Evolutionary conservation across 78 protist genomes (phyloP).

Genomic region (Speleostelium caveatum): DNA sequence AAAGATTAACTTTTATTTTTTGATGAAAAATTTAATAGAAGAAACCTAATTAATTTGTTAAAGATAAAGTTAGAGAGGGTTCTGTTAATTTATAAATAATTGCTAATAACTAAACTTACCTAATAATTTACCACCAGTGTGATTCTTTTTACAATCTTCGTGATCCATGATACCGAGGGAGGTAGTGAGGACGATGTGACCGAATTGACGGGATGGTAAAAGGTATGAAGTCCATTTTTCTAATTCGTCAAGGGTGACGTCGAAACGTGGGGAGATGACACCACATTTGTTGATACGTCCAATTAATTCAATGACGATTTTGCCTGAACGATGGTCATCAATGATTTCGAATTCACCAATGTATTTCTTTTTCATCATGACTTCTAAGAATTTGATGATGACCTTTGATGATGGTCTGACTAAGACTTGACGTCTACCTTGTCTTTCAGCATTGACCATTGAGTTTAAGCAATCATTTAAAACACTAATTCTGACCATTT

Average conservation of each 20-base stretch:
- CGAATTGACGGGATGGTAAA: conserved; percentile 99
- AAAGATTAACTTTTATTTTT: not conserved
- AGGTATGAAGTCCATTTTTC: conserved; percentile 93
- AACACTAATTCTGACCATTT: conserved; percentile 95
- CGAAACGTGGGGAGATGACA: conserved; percentile 99
- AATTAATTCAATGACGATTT: conserved; percentile 98
- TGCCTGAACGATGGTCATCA: conserved; percentile 99
- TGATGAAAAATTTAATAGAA: conserved; percentile 23
- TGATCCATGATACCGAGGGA: conserved; percentile 99
- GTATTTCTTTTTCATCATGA: conserved; percentile 99
- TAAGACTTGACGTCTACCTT: conserved; percentile 99
- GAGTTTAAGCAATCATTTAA: conserved; percentile 96
- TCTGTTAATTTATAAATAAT: too few species aligned
- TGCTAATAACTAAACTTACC: conserved; percentile 28
- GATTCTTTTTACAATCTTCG: conserved; percentile 96
- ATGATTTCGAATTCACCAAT: conserved; percentile 99
- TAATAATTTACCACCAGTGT: conserved; percentile 94
- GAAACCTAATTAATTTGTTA: too few species aligned
- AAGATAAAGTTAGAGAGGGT: too few species aligned
- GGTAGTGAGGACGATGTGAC: conserved; percentile 98
- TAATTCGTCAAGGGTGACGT: conserved; percentile 77
- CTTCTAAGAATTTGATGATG: conserved; percentile 97
- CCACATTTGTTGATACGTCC: conserved; percentile 99
- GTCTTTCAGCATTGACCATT: conserved; percentile 98
- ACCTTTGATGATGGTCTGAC: conserved; percentile 99